Conservation (phyloP, 2,329 filamentous ascomycete genomes). For the Phyllachora maydis region DNA sequence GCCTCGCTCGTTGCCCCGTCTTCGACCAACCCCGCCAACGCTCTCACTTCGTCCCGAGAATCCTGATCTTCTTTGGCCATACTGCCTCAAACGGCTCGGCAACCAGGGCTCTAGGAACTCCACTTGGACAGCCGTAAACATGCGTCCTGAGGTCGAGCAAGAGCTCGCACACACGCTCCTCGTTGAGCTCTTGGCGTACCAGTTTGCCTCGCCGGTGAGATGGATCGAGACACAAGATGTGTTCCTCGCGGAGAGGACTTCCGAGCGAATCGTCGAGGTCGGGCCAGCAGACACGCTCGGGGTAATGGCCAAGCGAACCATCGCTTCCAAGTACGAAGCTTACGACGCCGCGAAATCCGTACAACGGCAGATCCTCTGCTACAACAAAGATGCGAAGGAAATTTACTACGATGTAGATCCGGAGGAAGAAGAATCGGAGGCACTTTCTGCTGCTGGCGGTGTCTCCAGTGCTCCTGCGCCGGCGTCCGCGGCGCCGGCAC, state of each 20-base stretch:
- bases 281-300: conserved; percentile 92
- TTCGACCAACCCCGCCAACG: too few relatives aligned
- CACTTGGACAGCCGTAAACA: too few relatives aligned
- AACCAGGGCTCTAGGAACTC: too few relatives aligned
- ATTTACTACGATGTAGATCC: conserved; percentile 99
- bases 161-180: conserved; percentile 96
- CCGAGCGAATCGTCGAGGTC: conserved; percentile 93
- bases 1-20: too few relatives aligned
- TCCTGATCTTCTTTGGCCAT: too few relatives aligned
- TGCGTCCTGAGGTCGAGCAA: conserved; percentile 98
- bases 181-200: conserved; percentile 95
- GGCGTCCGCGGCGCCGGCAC: conserved; percentile 28
- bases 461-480: conserved; percentile 24
- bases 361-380: conserved; percentile 93
- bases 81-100: too few relatives aligned
- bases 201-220: conserved; percentile 95
- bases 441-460: neutral
- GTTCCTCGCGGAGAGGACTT: conserved; percentile 85
- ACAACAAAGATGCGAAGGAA: conserved; percentile 98
- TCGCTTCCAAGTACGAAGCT: conserved; percentile 94
- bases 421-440: conserved; percentile 67
- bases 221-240: conserved; percentile 99
- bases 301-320: conserved; percentile 89
- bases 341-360: conserved; percentile 95
- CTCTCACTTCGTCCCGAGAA: too few relatives aligned